phyloP scores from a whole-genome alignment of 148 eudicot species.

The Cornus kousa region DNA sequence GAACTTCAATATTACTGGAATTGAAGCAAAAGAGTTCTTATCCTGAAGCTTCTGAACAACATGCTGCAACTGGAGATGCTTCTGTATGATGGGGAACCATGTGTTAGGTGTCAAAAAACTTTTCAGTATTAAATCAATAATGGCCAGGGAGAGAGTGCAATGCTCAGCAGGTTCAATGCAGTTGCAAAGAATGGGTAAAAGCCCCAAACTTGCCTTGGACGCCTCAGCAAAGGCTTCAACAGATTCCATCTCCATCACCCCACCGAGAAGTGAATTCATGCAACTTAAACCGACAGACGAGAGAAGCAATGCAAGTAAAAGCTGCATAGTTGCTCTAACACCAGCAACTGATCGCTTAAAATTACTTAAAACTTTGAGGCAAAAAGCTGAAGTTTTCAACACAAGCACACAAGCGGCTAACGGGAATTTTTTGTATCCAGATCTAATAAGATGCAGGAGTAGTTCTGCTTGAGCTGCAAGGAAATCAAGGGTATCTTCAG shows the following conservation, averaged over 20 bases:
- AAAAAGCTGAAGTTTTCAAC: slow-evolving; percentile 56
- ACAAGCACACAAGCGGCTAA: slow-evolving; percentile 40
- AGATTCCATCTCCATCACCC: slow-evolving; percentile 31
- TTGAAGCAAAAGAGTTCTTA: slow-evolving; percentile 25
- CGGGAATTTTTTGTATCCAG: slow-evolving; percentile 31
- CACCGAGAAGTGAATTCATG: slow-evolving; percentile 23
- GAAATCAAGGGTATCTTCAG: slow-evolving; percentile 53
- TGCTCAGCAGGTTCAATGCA: slow-evolving; percentile 55
- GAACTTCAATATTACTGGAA: slow-evolving; percentile 66
- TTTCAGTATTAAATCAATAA: slow-evolving; percentile 62
- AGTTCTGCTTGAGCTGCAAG: slow-evolving; percentile 68
- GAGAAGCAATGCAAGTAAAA: slow-evolving; percentile 54
- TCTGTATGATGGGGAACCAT: slow-evolving; percentile 83
- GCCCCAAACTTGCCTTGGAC: slow-evolving; percentile 57
- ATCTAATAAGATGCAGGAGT: slow-evolving; percentile 57
- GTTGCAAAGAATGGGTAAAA: slow-evolving; percentile 77
- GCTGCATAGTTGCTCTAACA: slow-evolving; percentile 44
- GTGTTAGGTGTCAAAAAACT: slow-evolving; percentile 52
- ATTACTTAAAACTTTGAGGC: slow-evolving; percentile 61
- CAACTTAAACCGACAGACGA: slow-evolving; percentile 36
- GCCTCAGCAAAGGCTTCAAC: slow-evolving; percentile 43
- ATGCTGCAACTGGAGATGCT: slow-evolving; percentile 64
- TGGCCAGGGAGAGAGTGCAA: slow-evolving; percentile 56
- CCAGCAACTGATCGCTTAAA: slow-evolving; percentile 36
- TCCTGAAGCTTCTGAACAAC: slow-evolving; percentile 68